Base-by-base conservation (phyloP, 768 basidiomycete genomes). In the Termitomyces sp. region DNA sequence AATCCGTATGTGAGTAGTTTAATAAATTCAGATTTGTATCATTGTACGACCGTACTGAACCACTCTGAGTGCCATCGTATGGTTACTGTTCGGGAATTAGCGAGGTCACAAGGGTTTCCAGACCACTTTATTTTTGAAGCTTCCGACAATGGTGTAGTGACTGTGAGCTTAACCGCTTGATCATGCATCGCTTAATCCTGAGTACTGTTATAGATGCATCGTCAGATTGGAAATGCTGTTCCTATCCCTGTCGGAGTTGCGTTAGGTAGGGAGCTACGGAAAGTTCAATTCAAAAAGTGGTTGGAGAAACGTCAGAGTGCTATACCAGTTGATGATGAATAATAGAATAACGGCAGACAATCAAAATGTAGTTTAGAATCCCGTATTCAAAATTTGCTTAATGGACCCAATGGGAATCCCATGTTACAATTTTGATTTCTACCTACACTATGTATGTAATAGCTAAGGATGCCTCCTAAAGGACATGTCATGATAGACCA, bases 191-290 rank as follows among this genome's bases (percentile, higher is more conserved):
- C 5, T 48, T 16, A 29, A 16, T 60, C 41, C 36, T 58, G 9
- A 41, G 32, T 56, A 7, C 58, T 53, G 44, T 54, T 14, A 14
- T 60, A 92, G 88, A 87, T 91, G 76, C 88, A 90, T 63, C 76
- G 88, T 29, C 88, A 90, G 57, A 90, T 92, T 59, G 90, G 90
- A 14, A 92, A 92, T 64, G 88, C 90, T 0, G 87, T 92, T 3
- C 85, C 90, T 1, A 80, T 85, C 74, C 86, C 76, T 2, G 72
- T 92, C 5, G 79, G 78, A 16, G 68, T 69, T 22, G 90, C 90
- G 0, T 70, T 92, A 7, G 90, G 87, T 20, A 76, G 82, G 20
- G 81, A 88, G 64, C 74, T 92, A 37, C 72, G 79, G 9, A 70
- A 75, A 5, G 76, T 78, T 0, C 59, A 83, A 29, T 78, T 84